Percentiles rank a stretch among this genome's conserved stretches.
phyloP scores from a whole-genome alignment of 495 filamentous ascomycete genomes.

The Neurospora terricola region DNA sequence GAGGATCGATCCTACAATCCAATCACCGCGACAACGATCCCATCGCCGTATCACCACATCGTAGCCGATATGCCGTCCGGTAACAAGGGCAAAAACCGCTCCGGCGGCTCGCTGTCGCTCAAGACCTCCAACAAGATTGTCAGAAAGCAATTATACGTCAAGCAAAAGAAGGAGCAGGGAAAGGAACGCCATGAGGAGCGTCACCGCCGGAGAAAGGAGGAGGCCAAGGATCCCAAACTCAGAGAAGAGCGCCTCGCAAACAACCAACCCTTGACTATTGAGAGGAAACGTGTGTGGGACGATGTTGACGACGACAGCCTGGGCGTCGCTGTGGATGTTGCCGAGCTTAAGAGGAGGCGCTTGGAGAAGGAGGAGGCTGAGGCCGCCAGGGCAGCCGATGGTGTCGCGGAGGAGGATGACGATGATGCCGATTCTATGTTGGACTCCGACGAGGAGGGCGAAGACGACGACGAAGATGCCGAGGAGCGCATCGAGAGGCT shows the following conservation, averaged over 20 bases:
- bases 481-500: slow-evolving; percentile 30
- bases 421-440: slow-evolving; percentile 69
- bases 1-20: not conserved
- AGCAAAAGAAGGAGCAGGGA: slow-evolving; percentile 65
- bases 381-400: slow-evolving; percentile 33
- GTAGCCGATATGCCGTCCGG: not conserved
- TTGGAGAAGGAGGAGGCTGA: slow-evolving; percentile 53
- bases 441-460: slow-evolving; percentile 37
- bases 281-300: slow-evolving; percentile 89
- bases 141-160: slow-evolving; percentile 63
- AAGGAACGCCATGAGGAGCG: slow-evolving; percentile 64
- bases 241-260: slow-evolving; percentile 56
- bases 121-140: slow-evolving; percentile 57
- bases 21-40: not conserved
- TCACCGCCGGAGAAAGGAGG: slow-evolving; percentile 69
- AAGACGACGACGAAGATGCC: slow-evolving; percentile 34
- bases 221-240: slow-evolving; percentile 72
- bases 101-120: slow-evolving; percentile 17
- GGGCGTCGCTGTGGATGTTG: slow-evolving; percentile 67
- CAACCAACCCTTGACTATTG: slow-evolving; percentile 77
- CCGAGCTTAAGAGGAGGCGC: slow-evolving; percentile 61
- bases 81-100: slow-evolving; percentile 1
- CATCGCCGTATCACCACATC: not conserved
- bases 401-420: slow-evolving; percentile 31
- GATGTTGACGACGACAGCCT: slow-evolving; percentile 72